phyloP scores from a whole-genome alignment of 345 rosid species.

The Gossypium longicalyx region DNA sequence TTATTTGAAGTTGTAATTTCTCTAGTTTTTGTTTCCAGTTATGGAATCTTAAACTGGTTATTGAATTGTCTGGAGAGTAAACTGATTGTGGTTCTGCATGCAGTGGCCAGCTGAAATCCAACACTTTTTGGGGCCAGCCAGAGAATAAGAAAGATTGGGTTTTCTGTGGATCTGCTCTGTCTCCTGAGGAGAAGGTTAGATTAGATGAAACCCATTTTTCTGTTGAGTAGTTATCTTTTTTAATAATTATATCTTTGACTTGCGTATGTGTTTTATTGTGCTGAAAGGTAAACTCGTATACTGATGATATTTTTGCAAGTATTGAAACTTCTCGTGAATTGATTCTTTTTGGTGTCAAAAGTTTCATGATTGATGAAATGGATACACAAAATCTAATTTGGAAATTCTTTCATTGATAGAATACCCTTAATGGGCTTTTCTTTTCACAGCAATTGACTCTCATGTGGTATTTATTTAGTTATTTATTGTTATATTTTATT shows the following conservation, averaged over 20 bases:
- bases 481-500: constrained; percentile 2
- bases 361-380: not conserved
- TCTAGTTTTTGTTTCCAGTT: not conserved
- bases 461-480: not conserved
- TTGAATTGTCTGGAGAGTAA: not conserved
- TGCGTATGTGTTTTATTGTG: not conserved
- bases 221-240: not conserved
- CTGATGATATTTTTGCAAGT: not conserved
- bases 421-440: not conserved
- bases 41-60: constrained; percentile 2
- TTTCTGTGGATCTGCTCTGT: constrained; percentile 86
- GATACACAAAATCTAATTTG: not conserved
- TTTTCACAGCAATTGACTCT: not conserved
- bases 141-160: constrained; percentile 41
- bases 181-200: constrained; percentile 73
- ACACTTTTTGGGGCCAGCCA: constrained; percentile 21
- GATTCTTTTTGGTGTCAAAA: not conserved
- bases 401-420: not conserved
- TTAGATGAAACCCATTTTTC: not conserved
- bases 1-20: not conserved
- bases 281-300: not conserved
- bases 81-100: constrained; percentile 14
- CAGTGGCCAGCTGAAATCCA: constrained; percentile 40
- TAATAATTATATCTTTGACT: not conserved
- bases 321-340: not conserved